Evolutionary conservation across 768 basidiomycete species (phyloP), one percentile per base, ranked within the genome.

Genomic region (Tulasnella sp.): DNA sequence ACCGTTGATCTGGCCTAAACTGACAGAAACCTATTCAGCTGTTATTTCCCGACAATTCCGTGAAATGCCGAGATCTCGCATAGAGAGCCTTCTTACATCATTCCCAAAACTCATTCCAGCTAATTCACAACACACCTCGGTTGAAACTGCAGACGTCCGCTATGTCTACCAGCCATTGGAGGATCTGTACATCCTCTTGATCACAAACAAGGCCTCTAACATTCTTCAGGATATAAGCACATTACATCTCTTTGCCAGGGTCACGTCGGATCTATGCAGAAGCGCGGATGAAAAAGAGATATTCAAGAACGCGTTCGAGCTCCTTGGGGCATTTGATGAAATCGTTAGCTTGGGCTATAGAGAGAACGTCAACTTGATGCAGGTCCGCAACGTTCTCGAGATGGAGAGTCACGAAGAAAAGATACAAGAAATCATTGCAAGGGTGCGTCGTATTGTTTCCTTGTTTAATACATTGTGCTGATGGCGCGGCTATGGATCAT

Each of bases 151-250:
- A 33, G 90, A 99, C 66, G 91, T 93, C 45, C 84, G 91, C 59
- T 96, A 90, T 63, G 91, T 96, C 56, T 96, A 93, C 66, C 91
- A 95, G 61, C 90, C 91, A 0, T 76, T 96, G 40, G 91, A 95
- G 65, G 90, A 96, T 64, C 78, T 98, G 22, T 98, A 96, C 67
- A 93, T 98, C 54, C 74, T 98, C 58, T 75, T 98, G 57, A 92
- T 98, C 67, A 98, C 93, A 48, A 98, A 96, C 70, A 96, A 95
- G 66, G 87, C 89, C 6, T 90, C 87, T n/a, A 99, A 99, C 62
- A 98, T 98, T 60, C 71, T 99, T 33, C 95, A 95, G 70, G 95
- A 98, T 65, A 93, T 98, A 57, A 86, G 95, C 53, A 99, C 93
- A 0, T 73, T 99, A 0, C 88, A 92, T 58, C 82, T 99, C 32